Evolutionary conservation across 495 filamentous ascomycete genomes (phyloP), one percentile per base, ranked within the genome.

Genomic region (Lophiotrema nucula): DNA sequence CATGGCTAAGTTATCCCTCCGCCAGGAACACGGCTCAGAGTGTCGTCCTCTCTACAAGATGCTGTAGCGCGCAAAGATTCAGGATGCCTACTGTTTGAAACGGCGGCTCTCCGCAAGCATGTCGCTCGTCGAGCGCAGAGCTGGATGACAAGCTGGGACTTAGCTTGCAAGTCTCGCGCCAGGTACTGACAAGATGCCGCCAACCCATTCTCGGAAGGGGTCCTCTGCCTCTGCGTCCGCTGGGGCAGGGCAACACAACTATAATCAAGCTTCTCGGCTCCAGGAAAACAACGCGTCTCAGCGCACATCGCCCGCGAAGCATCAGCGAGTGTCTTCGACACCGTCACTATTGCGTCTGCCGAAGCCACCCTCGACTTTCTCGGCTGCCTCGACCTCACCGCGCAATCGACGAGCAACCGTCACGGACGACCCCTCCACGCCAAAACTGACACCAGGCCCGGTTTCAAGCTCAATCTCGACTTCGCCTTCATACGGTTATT

Each of bases 401-500:
- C 63, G 58, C 41, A 25, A 27, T 44, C 57, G 58, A 43, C 52
- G 58, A 22, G 31, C 54, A 15, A 58, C 57, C 4, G n/a, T n/a
- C n/a, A n/a, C n/a, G n/a, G n/a, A n/a, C n/a, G 58, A 54, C 58
- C 63, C 63, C 53, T 48, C 57, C 48, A 47, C 63, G 21, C 63
- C 58, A 22, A 55, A 19, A 24, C 47, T 54, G 41, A 61, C 62
- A 8, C 62, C 51, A 0, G 50, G 35, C 42, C 58, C 35, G 16
- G 28, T 54, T 50, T 50, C 56, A 31, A 50, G 42, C 22, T 48
- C 58, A 15, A 39, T 50, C 21, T 43, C 45, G 6, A 53, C 56
- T 27, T 58, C 63, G 38, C 37, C 46, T 21, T 72, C 70, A 13
- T 74, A 74, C 47, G n/a, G n/a, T n/a, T n/a, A n/a, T n/a, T 72